Evolutionary conservation across 1,284 basidiomycete genomes (phyloP).

Genomic region (Pascua guehoae): DNA sequence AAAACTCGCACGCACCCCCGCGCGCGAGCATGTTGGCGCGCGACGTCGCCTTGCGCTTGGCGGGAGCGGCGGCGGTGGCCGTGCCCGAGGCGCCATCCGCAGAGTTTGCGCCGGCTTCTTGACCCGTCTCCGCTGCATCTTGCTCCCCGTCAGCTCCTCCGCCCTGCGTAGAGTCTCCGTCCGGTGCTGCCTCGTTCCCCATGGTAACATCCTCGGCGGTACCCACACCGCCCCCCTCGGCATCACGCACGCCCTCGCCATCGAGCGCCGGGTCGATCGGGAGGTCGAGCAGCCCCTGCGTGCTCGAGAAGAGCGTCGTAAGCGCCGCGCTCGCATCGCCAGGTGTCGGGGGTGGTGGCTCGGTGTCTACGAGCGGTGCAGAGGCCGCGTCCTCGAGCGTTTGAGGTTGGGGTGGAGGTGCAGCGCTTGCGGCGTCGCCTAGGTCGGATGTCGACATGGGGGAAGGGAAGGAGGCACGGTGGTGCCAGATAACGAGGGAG

Average conservation of each 20-base stretch:
- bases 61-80: background rate
- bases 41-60: constrained; percentile 39
- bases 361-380: too few species aligned
- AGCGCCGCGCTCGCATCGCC: constrained; percentile 14
- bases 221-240: background rate
- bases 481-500: too few species aligned
- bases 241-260: background rate
- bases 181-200: background rate
- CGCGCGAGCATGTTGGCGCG: constrained; percentile 44
- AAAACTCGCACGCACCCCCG: constrained; percentile 49
- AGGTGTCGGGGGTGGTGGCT: background rate
- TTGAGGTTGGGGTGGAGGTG: too few species aligned
- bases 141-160: background rate
- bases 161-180: background rate
- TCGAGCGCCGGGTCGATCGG: constrained; percentile 3
- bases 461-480: too few species aligned
- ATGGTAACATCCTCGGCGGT: background rate
- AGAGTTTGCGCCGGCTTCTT: background rate
- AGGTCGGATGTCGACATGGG: too few species aligned
- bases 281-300: constrained; percentile 9
- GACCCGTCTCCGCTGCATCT: background rate
- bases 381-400: too few species aligned
- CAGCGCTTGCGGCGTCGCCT: too few species aligned
- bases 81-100: background rate
- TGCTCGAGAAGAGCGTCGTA: constrained; percentile 11